Percentiles rank a stretch among this genome's conserved stretches.
Evolutionary conservation across 352 stramenopile genomes (phyloP).

Genomic region (Phytophthora citrophthora): DNA sequence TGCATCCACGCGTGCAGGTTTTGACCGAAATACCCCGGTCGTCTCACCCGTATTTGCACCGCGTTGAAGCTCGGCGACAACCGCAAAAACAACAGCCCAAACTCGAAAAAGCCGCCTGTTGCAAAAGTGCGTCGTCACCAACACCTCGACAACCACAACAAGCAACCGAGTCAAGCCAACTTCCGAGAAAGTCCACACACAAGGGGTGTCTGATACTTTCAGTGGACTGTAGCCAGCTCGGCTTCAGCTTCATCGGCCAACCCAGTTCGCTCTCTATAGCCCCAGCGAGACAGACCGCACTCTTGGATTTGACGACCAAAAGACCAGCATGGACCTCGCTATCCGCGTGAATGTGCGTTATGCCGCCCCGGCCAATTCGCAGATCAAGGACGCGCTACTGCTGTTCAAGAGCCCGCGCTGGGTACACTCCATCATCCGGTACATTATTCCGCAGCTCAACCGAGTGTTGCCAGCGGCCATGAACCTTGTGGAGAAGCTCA

Average conservation of each 20-base stretch:
- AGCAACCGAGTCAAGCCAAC: not conserved
- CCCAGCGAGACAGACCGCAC: conserved; percentile 29
- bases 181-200: conserved; percentile 30
- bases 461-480: conserved; percentile 76
- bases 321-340: conserved; percentile 73
- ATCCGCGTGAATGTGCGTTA: conserved; percentile 91
- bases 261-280: conserved; percentile 2
- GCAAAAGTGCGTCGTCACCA: conserved; percentile 21
- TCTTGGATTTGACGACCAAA: conserved; percentile 11
- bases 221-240: conserved; percentile 21
- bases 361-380: conserved; percentile 80
- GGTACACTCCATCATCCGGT: conserved; percentile 91
- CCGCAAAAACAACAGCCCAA: conserved; percentile 27
- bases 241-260: conserved; percentile 8
- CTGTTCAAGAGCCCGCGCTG: conserved; percentile 90
- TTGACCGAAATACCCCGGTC: conserved; percentile 39
- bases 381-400: conserved; percentile 87
- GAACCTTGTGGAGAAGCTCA: conserved; percentile 67
- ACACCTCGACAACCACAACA: conserved; percentile 7
- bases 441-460: conserved; percentile 91
- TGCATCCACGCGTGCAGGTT: conserved; percentile 1
- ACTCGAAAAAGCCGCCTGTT: conserved; percentile 34
- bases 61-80: conserved; percentile 15
- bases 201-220: conserved; percentile 22
- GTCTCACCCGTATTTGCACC: conserved; percentile 23